These are phyloP conservation scores for Suillus clintonianus DNA, from an alignment of 768 basidiomycete species.

Conservation along the genomic window DNA sequence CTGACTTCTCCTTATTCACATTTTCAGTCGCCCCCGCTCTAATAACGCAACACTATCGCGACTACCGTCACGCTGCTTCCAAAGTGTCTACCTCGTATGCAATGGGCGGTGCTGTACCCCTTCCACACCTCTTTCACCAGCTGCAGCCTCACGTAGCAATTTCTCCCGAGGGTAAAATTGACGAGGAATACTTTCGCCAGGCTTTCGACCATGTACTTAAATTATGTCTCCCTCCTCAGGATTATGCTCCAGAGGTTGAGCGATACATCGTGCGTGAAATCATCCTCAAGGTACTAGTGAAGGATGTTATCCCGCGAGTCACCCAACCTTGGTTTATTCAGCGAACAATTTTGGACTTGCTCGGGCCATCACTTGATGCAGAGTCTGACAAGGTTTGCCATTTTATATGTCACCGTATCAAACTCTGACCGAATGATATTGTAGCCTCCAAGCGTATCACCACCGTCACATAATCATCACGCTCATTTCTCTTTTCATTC, in stretches of 20 bases:
- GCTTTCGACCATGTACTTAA: slow-evolving; percentile 76
- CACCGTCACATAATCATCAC: slow-evolving; percentile 28
- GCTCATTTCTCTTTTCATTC: slow-evolving; percentile 49
- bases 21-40: slow-evolving; percentile 65
- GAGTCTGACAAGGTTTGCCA: slow-evolving; percentile 21
- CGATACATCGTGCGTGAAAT: slow-evolving; percentile 85
- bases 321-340: slow-evolving; percentile 93
- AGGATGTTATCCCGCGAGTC: slow-evolving; percentile 66
- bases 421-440: slow-evolving; percentile 1
- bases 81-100: slow-evolving; percentile 75
- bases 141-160: slow-evolving; percentile 87
- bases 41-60: slow-evolving; percentile 73
- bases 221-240: slow-evolving; percentile 71
- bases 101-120: slow-evolving; percentile 58
- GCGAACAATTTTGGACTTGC: slow-evolving; percentile 60
- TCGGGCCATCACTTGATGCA: slow-evolving; percentile 48
- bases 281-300: slow-evolving; percentile 73
- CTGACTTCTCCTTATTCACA: slow-evolving; percentile 63
- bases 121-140: slow-evolving; percentile 74
- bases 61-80: slow-evolving; percentile 68
- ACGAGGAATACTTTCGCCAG: slow-evolving; percentile 80
- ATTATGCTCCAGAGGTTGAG: slow-evolving; percentile 72
- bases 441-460: slow-evolving; percentile 22
- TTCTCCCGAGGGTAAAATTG: slow-evolving; percentile 59
- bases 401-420: not conserved